Conservation (phyloP, 768 basidiomycete genomes). For the Tephrocybe sp. region DNA sequence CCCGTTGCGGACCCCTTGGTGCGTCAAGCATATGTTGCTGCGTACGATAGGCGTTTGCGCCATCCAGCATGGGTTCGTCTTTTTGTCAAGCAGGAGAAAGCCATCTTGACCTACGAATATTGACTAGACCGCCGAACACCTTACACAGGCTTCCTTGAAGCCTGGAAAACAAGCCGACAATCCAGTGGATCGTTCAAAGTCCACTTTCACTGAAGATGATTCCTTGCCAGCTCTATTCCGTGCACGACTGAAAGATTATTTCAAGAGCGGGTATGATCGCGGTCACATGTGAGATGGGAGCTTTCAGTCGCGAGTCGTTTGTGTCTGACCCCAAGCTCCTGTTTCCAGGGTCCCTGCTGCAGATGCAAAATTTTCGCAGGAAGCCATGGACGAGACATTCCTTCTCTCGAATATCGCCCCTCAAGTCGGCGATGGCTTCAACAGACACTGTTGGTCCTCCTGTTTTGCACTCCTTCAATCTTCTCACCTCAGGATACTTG, state of each 20-base stretch:
- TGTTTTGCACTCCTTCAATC: background rate
- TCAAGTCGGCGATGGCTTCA: slow-evolving; percentile 97
- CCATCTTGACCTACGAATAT: background rate
- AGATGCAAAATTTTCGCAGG: slow-evolving; percentile 81
- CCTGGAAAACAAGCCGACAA: slow-evolving; percentile 28
- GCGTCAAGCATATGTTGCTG: slow-evolving; percentile 82
- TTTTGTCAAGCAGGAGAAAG: background rate
- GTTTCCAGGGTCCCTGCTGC: slow-evolving; percentile 85
- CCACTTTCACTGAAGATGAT: slow-evolving; percentile 81
- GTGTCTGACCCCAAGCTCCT: background rate
- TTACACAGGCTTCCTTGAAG: slow-evolving; percentile 75
- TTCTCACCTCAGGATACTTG: background rate
- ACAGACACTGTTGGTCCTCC: slow-evolving; percentile 78
- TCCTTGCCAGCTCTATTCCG: slow-evolving; percentile 75
- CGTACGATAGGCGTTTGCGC: slow-evolving; percentile 84
- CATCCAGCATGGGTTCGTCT: slow-evolving; percentile 89
- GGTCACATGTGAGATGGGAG: slow-evolving; percentile 83
- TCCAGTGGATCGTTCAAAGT: slow-evolving; percentile 72
- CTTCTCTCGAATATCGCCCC: slow-evolving; percentile 94
- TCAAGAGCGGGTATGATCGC: slow-evolving; percentile 90
- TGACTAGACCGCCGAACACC: slow-evolving; percentile 96
- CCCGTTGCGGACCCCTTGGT: slow-evolving; percentile 79
- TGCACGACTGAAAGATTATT: slow-evolving; percentile 85
- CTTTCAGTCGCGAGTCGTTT: background rate
- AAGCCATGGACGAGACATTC: slow-evolving; percentile 97